Conservation (phyloP, 805 yeast genomes). For the Myxozyma udenii region DNA sequence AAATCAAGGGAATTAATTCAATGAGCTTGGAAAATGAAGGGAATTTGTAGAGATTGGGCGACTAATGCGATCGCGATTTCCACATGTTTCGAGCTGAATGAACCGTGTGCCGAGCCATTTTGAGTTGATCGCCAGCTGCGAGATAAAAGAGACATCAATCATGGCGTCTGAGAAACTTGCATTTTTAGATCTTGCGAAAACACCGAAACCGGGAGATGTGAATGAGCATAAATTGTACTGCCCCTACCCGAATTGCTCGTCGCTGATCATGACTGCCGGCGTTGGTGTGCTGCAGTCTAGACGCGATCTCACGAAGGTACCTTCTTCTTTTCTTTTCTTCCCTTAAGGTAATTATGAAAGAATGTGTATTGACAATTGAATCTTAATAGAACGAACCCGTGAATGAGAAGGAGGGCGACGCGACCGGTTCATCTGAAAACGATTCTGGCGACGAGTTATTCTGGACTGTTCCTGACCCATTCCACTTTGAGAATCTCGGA, state of each 20-base stretch:
- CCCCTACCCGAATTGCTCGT: constrained; percentile 16
- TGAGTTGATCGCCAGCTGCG: too few species aligned
- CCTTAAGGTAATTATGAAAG: background rate
- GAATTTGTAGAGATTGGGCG: too few species aligned
- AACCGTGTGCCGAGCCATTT: too few species aligned
- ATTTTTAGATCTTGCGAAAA: background rate
- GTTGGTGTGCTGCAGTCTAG: constrained; percentile 12
- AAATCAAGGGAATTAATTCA: too few species aligned
- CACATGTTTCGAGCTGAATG: too few species aligned
- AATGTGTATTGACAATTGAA: too few species aligned
- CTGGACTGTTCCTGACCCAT: constrained; percentile 29
- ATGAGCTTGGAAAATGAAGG: too few species aligned
- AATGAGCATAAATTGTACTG: constrained; percentile 20
- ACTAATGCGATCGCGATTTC: too few species aligned
- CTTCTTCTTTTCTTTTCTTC: background rate
- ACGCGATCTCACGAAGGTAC: constrained; percentile 13
- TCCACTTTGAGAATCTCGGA: constrained; percentile 31
- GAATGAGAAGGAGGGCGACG: background rate
- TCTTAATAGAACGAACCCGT: background rate
- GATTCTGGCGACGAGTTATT: constrained; percentile 12
- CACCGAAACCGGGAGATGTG: constrained; percentile 9
- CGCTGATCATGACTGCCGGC: constrained; percentile 21
- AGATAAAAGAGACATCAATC: background rate
- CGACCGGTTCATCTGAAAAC: background rate
- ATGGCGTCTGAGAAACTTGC: background rate